A percentile compares a stretch with the other conserved stretches of the same genome.
phyloP scores from a whole-genome alignment of 1,284 basidiomycete genomes.

The Coniferiporia weirii region DNA sequence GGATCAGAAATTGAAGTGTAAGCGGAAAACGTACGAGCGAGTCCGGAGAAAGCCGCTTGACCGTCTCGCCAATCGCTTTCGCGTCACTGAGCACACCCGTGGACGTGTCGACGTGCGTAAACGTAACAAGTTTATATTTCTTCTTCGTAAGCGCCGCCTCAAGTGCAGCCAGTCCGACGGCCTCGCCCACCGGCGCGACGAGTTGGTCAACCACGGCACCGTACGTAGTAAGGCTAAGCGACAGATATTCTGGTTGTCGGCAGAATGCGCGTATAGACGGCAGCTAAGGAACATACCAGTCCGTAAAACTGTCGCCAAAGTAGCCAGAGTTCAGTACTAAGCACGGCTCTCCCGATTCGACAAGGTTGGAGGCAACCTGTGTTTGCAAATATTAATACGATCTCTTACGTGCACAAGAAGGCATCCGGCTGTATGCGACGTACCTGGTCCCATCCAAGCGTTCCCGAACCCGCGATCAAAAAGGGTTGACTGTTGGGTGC shows the following conservation, averaged over 20 bases:
- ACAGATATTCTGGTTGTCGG: background rate
- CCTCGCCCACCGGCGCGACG: constrained; percentile 77
- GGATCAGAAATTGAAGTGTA: too few species aligned
- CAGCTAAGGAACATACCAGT: constrained; percentile 51
- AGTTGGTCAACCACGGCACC: constrained; percentile 89
- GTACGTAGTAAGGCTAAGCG: constrained; percentile 73
- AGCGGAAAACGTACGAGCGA: constrained; percentile 54
- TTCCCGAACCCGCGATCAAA: constrained; percentile 91
- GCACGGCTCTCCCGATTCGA: constrained; percentile 76
- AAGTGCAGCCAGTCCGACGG: constrained; percentile 60
- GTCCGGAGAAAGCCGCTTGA: constrained; percentile 78
- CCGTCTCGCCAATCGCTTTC: constrained; percentile 71
- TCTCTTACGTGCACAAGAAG: background rate
- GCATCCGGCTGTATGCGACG: constrained; percentile 12
- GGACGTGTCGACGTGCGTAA: constrained; percentile 95
- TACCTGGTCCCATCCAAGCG: constrained; percentile 88
- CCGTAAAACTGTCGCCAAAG: constrained; percentile 83
- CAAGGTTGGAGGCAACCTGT: constrained; percentile 76
- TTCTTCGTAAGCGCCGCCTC: constrained; percentile 75
- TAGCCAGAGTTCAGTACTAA: constrained; percentile 85
- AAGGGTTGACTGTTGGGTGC: constrained; percentile 80
- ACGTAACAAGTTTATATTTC: constrained; percentile 87
- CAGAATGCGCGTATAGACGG: background rate
- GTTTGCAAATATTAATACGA: background rate
- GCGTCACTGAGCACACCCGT: constrained; percentile 88